A percentile compares a stretch with the other conserved stretches of the same genome.
phyloP scores from a whole-genome alignment of 164 flowering plant genomes.

The Tinospora cordifolia region DNA sequence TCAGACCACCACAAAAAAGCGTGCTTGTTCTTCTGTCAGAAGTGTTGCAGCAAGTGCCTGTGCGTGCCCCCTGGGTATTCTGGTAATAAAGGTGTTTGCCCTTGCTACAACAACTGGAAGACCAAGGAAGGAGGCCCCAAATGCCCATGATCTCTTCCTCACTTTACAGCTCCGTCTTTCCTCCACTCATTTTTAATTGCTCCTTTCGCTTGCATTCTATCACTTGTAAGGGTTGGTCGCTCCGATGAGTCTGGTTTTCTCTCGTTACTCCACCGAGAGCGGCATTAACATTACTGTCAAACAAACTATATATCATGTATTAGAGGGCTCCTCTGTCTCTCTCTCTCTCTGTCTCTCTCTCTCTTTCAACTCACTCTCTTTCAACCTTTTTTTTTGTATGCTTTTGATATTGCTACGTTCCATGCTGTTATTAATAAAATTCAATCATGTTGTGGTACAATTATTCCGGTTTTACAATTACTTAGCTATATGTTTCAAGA shows the following conservation, averaged over 20 bases:
- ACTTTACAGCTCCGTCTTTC: neutral
- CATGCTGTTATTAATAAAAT: too few species aligned
- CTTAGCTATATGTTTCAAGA: too few species aligned
- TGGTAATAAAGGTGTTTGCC: constrained; percentile 51
- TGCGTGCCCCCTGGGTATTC: constrained; percentile 57
- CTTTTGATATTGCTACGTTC: too few species aligned
- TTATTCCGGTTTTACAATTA: too few species aligned
- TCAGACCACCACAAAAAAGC: constrained; percentile 43
- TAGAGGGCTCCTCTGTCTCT: too few species aligned
- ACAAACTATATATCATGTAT: too few species aligned
- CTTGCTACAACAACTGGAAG: constrained; percentile 72
- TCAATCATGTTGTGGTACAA: too few species aligned
- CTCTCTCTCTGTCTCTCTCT: too few species aligned
- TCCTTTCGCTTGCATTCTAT: neutral
- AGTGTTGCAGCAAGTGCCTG: constrained; percentile 48
- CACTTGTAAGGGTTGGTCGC: neutral
- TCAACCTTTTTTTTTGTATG: too few species aligned
- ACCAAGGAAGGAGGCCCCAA: constrained; percentile 54
- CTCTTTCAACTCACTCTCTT: too few species aligned
- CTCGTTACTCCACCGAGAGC: constrained; percentile 1
- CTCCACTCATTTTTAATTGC: neutral
- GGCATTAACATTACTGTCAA: neutral
- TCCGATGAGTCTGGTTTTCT: neutral
- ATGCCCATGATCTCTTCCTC: constrained; percentile 31
- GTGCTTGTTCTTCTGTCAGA: constrained; percentile 48